Evolutionary conservation across 179 eudicot species (phyloP).

Genomic region (Nepenthes alata): DNA sequence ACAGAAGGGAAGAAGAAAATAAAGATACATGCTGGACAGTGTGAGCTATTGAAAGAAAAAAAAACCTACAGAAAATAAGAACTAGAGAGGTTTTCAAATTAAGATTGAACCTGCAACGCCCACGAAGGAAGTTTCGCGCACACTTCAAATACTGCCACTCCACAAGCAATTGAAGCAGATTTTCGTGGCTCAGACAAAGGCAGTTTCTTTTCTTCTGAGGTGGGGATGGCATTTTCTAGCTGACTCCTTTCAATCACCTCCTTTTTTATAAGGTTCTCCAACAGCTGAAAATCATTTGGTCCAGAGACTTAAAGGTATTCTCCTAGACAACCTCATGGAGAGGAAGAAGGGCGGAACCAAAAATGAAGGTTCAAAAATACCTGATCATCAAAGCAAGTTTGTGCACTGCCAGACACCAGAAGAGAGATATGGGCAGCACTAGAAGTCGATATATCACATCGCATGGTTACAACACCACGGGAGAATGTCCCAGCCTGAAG

Average conservation of each 20-base stretch:
- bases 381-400: slow-evolving; percentile 96
- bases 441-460: slow-evolving; percentile 85
- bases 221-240: slow-evolving; percentile 49
- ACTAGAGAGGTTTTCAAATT: not conserved
- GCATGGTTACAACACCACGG: slow-evolving; percentile 96
- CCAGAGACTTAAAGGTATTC: not conserved
- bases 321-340: not conserved
- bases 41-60: not conserved
- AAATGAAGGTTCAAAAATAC: slow-evolving; percentile 18
- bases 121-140: slow-evolving; percentile 82
- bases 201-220: slow-evolving; percentile 34
- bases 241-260: slow-evolving; percentile 73
- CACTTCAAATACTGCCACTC: slow-evolving; percentile 79
- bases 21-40: too few species aligned
- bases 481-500: slow-evolving; percentile 94
- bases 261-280: slow-evolving; percentile 89
- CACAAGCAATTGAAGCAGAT: slow-evolving; percentile 86
- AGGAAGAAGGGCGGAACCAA: not conserved
- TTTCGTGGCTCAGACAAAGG: slow-evolving; percentile 62
- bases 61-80: too few species aligned
- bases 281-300: slow-evolving; percentile 30
- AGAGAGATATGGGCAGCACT: slow-evolving; percentile 83
- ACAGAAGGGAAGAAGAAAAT: too few species aligned
- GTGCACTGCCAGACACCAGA: slow-evolving; percentile 90
- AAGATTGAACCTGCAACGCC: slow-evolving; percentile 71